phyloP scores from a whole-genome alignment of 1,284 basidiomycete genomes.

The Athelia psychrophila region DNA sequence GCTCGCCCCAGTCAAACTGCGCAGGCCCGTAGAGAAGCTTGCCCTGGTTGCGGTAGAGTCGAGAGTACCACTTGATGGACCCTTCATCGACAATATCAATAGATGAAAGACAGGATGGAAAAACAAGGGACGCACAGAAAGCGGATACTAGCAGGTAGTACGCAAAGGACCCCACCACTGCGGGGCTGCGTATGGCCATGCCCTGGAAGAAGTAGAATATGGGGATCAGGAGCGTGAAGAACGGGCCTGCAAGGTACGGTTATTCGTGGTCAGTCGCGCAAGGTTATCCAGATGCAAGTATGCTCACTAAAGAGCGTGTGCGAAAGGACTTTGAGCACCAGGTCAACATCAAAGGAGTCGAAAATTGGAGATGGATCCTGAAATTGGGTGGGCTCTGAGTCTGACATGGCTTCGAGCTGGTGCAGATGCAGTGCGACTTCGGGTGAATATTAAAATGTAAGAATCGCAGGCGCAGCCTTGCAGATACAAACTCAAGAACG shows the following conservation, averaged over 20 bases:
- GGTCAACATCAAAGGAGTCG: conserved; percentile 69
- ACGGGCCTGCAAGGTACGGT: conserved; percentile 56
- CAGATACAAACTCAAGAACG: no score
- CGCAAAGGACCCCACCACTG: conserved; percentile 44
- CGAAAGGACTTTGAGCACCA: conserved; percentile 70
- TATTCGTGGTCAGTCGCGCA: conserved; percentile 3
- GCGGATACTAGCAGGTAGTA: conserved; percentile 56
- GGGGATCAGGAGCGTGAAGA: conserved; percentile 77
- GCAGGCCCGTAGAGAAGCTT: conserved; percentile 57
- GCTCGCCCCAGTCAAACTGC: conserved; percentile 76
- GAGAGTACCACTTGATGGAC: conserved; percentile 66
- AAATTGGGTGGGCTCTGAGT: background rate
- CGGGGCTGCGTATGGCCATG: conserved; percentile 44
- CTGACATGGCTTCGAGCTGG: background rate
- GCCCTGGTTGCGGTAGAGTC: conserved; percentile 71
- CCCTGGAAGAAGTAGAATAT: conserved; percentile 75
- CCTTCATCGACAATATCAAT: conserved; percentile 38
- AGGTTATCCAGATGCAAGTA: background rate
- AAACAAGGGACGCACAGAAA: conserved; percentile 55
- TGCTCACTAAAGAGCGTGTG: conserved; percentile 76
- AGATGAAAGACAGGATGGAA: background rate
- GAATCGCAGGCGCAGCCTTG: no score
- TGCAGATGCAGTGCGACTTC: no score
- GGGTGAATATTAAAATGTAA: no score
- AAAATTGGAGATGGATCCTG: conserved; percentile 44